These are phyloP conservation scores for Laguncularia racemosa DNA, from an alignment of 345 rosid genomes.

Conservation along the genomic window DNA sequence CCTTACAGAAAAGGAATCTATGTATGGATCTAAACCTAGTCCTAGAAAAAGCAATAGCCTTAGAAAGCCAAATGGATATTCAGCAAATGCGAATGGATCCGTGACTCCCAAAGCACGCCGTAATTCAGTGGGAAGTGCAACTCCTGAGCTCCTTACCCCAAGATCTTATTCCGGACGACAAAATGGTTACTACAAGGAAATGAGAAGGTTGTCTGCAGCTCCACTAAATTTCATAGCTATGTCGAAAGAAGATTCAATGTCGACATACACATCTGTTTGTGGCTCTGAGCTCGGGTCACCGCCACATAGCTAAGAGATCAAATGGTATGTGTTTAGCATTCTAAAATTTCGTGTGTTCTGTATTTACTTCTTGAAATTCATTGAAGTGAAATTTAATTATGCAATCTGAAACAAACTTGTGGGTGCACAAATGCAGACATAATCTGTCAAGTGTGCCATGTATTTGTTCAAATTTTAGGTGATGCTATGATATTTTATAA, in stretches of 20 bases:
- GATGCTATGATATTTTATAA: too few relatives aligned
- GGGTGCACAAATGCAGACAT: too few relatives aligned
- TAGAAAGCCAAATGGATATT: conserved; percentile 68
- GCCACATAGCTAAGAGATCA: conserved; percentile 27
- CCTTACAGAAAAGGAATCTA: conserved; percentile 73
- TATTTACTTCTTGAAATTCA: neutral
- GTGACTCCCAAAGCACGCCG: conserved; percentile 85
- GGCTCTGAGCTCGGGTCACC: conserved; percentile 89
- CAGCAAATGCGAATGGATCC: conserved; percentile 80
- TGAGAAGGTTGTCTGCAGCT: conserved; percentile 70
- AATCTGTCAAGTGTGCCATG: too few relatives aligned
- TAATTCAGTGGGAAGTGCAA: conserved; percentile 52
- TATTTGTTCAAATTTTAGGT: too few relatives aligned
- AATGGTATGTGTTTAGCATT: conserved; percentile 12
- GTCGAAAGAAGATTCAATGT: conserved; percentile 82
- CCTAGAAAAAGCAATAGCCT: conserved; percentile 83
- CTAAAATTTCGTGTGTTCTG: neutral
- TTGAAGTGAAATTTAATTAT: neutral
- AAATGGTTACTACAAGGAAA: conserved; percentile 80
- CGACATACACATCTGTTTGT: conserved; percentile 69
- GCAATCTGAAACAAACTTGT: too few relatives aligned
- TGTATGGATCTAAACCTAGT: conserved; percentile 92
- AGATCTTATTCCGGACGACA: conserved; percentile 88
- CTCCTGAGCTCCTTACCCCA: conserved; percentile 87
- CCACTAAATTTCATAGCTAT: conserved; percentile 82